Percentiles rank a stretch among this genome's conserved stretches.
Evolutionary conservation across 169 alveolate species (phyloP).

Genomic region (Plasmodium cynomolgi): DNA sequence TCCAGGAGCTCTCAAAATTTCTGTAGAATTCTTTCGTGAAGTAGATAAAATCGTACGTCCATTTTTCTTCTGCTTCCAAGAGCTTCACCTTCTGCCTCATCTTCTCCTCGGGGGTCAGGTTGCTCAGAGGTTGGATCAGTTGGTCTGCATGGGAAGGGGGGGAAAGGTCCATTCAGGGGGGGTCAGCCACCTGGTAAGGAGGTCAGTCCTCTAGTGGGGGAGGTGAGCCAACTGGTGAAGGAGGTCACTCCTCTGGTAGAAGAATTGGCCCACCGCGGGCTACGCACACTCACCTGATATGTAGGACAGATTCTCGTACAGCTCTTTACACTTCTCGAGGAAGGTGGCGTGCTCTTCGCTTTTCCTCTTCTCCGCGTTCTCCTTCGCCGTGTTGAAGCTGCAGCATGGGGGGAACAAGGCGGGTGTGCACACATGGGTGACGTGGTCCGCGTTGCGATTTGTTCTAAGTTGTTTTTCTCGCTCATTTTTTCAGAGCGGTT

Average conservation of each 20-base stretch:
- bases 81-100: neutral
- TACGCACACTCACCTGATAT: constrained; percentile 43
- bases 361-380: constrained; percentile 1
- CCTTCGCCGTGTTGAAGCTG: constrained; percentile 30
- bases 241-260: neutral
- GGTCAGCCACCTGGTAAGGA: neutral
- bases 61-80: constrained; percentile 52
- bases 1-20: constrained; percentile 20
- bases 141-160: constrained; percentile 3
- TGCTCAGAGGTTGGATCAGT: neutral
- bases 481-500: too few species aligned
- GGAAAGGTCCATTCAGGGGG: neutral
- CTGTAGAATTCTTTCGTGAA: constrained; percentile 54
- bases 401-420: neutral
- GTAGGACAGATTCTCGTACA: constrained; percentile 55
- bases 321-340: constrained; percentile 24
- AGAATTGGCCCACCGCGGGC: neutral
- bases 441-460: neutral
- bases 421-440: neutral
- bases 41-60: constrained; percentile 68
- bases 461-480: neutral
- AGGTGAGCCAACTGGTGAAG: neutral
- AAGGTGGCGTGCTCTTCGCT: neutral
- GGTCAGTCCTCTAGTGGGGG: neutral
- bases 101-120: constrained; percentile 22